phyloP scores from a whole-genome alignment of 371 early-diverging fungal species.

The Blakeslea trispora region DNA sequence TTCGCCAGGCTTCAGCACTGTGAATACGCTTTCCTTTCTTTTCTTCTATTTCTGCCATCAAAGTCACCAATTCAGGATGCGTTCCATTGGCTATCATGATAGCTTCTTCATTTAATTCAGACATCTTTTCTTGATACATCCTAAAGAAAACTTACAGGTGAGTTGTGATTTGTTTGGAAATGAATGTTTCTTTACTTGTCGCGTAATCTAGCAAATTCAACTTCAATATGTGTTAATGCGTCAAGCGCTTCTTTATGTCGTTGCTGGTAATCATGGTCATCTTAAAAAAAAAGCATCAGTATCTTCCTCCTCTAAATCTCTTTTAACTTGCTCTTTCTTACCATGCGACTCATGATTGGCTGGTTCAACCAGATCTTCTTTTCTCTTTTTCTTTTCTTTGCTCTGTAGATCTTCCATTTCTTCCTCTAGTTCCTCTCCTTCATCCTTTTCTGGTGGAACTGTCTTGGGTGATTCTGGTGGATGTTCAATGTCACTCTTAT shows the following conservation, averaged over 20 bases:
- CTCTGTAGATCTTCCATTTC: too few relatives aligned
- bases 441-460: constrained; percentile 10
- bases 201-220: constrained; percentile 54
- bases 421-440: background rate
- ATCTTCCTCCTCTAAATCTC: background rate
- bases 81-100: constrained; percentile 62
- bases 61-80: constrained; percentile 58
- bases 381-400: too few relatives aligned
- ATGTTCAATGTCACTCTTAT: constrained; percentile 4
- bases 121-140: constrained; percentile 64
- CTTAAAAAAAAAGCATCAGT: background rate
- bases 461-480: constrained; percentile 2
- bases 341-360: constrained; percentile 10
- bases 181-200: constrained; percentile 25
- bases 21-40: constrained; percentile 53
- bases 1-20: constrained; percentile 59
- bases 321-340: background rate
- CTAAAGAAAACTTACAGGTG: too few relatives aligned
- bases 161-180: too few relatives aligned
- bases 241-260: constrained; percentile 51
- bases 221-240: constrained; percentile 53
- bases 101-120: constrained; percentile 59
- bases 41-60: constrained; percentile 62
- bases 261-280: constrained; percentile 34
- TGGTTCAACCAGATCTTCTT: constrained; percentile 14